Evolutionary conservation across 106 monocot genomes (phyloP).

Genomic region (Dendrobium huoshanense): DNA sequence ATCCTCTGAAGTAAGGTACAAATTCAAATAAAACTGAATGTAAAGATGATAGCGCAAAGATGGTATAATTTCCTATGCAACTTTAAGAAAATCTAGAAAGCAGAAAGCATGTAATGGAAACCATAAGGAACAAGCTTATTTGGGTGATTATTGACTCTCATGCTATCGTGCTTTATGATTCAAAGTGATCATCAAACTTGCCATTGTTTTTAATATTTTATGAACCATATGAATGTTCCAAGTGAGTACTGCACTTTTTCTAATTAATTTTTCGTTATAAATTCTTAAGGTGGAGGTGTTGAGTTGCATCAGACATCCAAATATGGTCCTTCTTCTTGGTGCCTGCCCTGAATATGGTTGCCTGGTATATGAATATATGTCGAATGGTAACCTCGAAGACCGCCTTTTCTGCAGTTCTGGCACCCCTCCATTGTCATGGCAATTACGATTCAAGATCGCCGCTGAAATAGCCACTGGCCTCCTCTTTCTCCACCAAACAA

Average conservation of each 20-base stretch:
- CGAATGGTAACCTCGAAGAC: slow-evolving; percentile 66
- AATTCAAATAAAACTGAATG: too few species aligned
- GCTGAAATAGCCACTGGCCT: slow-evolving; percentile 49
- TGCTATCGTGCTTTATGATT: too few species aligned
- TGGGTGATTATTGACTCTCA: too few species aligned
- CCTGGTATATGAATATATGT: slow-evolving; percentile 65
- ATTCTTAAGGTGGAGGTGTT: slow-evolving; percentile 47
- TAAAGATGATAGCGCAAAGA: too few species aligned
- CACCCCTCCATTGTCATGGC: slow-evolving; percentile 46
- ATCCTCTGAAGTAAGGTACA: too few species aligned
- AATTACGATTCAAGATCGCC: slow-evolving; percentile 53
- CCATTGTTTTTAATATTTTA: neutral
- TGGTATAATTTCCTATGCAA: neutral
- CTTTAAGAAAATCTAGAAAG: neutral
- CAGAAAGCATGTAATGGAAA: neutral
- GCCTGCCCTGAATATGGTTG: slow-evolving; percentile 70
- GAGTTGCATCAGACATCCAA: slow-evolving; percentile 58
- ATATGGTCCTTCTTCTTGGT: slow-evolving; percentile 66
- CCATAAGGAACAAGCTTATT: neutral
- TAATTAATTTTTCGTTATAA: neutral
- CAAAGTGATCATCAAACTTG: neutral
- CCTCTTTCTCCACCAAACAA: slow-evolving; percentile 60
- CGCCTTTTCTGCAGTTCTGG: slow-evolving; percentile 29
- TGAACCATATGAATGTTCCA: neutral
- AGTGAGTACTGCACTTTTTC: neutral